Conservation (phyloP, 352 stramenopile species). For the Saprolegnia diclina region DNA sequence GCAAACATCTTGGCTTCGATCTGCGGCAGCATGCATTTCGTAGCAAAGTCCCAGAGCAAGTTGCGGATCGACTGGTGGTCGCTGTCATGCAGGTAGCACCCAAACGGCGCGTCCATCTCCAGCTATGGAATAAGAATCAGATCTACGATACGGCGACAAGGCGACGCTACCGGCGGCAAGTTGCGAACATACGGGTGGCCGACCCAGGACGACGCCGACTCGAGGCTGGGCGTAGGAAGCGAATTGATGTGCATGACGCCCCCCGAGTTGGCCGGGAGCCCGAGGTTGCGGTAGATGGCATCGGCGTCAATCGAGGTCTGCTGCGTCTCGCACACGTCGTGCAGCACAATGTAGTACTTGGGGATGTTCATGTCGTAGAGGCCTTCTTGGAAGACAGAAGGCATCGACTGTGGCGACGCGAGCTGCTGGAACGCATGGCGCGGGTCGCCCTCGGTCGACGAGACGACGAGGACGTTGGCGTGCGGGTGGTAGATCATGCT, state of each 20-base stretch:
- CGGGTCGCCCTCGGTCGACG: slow-evolving; percentile 75
- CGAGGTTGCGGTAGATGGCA: slow-evolving; percentile 64
- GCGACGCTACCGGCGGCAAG: background rate
- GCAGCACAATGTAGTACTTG: slow-evolving; percentile 86
- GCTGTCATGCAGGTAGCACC: slow-evolving; percentile 49
- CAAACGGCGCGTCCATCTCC: background rate
- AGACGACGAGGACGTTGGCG: slow-evolving; percentile 71
- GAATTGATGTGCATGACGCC: slow-evolving; percentile 71
- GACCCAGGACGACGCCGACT: slow-evolving; percentile 40
- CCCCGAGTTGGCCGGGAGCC: slow-evolving; percentile 42
- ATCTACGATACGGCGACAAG: background rate
- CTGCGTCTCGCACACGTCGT: slow-evolving; percentile 74
- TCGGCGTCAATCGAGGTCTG: slow-evolving; percentile 75
- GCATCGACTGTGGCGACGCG: slow-evolving; percentile 40
- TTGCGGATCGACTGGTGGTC: slow-evolving; percentile 54
- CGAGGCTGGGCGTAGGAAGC: slow-evolving; percentile 28
- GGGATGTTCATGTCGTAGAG: slow-evolving; percentile 74
- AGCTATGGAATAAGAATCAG: background rate
- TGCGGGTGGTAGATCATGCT: slow-evolving; percentile 66
- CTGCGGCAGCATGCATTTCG: slow-evolving; percentile 69
- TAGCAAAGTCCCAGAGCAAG: slow-evolving; percentile 72
- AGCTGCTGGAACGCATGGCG: slow-evolving; percentile 72
- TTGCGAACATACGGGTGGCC: slow-evolving; percentile 57
- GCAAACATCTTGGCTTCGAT: slow-evolving; percentile 80
- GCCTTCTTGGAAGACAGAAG: slow-evolving; percentile 55